Conservation (phyloP, 1,139 yeast genomes). For the Yamadazyma dendronema region DNA sequence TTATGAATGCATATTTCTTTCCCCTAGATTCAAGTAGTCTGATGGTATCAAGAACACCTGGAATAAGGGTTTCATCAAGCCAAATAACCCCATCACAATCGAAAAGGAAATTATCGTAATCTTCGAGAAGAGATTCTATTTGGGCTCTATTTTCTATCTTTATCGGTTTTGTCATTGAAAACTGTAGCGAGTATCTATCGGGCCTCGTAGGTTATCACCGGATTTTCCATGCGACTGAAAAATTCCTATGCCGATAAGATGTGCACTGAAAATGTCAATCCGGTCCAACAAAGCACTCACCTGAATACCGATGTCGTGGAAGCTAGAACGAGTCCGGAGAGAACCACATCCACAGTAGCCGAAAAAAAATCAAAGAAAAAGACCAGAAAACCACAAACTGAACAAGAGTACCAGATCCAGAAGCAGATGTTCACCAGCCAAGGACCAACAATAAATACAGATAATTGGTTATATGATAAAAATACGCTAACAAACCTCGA, state of each 20-base stretch:
- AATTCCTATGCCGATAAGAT: too few relatives aligned
- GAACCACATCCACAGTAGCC: too few relatives aligned
- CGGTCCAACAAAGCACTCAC: too few relatives aligned
- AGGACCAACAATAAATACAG: conserved; percentile 54
- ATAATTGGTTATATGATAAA: conserved; percentile 41
- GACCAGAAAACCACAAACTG: conserved; percentile 54
- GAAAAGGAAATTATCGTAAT: conserved; percentile 79
- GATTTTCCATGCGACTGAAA: too few relatives aligned
- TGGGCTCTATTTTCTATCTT: conserved; percentile 41
- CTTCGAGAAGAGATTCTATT: conserved; percentile 53
- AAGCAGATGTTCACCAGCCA: conserved; percentile 35
- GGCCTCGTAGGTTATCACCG: too few relatives aligned
- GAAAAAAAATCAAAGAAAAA: conserved; percentile 4
- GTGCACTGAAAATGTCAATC: too few relatives aligned
- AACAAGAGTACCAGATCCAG: conserved; percentile 51
- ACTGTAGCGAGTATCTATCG: neutral
- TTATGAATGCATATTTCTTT: conserved; percentile 36
- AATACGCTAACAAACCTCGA: conserved; percentile 21
- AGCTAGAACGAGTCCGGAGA: too few relatives aligned
- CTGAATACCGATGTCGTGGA: too few relatives aligned
- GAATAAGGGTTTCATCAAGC: conserved; percentile 75
- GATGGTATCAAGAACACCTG: conserved; percentile 68
- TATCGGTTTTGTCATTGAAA: conserved; percentile 4
- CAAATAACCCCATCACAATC: conserved; percentile 96
- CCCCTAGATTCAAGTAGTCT: conserved; percentile 44